Evolutionary conservation across 169 alveolate genomes (phyloP).

Genomic region (Plasmodium gonderi): DNA sequence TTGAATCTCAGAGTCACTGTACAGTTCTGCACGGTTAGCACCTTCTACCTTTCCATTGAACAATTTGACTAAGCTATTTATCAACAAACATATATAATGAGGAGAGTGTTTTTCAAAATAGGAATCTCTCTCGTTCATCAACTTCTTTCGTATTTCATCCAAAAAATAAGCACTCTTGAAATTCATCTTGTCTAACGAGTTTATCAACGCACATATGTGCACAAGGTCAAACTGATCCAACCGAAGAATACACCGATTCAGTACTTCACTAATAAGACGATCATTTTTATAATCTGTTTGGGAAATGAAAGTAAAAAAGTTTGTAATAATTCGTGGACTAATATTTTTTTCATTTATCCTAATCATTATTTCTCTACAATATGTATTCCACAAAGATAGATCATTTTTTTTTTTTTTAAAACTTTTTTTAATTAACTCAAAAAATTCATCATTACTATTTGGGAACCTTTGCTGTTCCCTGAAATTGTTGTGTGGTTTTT

Average conservation of each 20-base stretch:
- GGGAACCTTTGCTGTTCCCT: background rate
- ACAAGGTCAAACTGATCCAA: slow-evolving; percentile 30
- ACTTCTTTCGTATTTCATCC: slow-evolving; percentile 17
- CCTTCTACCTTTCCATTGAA: background rate
- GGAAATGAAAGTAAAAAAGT: slow-evolving; percentile 12
- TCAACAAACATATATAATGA: slow-evolving; percentile 31
- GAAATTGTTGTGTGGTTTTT: background rate
- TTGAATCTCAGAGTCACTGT: background rate
- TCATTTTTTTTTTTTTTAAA: slow-evolving; percentile 27
- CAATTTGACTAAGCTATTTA: slow-evolving; percentile 7
- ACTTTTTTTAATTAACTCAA: slow-evolving; percentile 28
- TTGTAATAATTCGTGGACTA: slow-evolving; percentile 32
- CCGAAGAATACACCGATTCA: slow-evolving; percentile 60
- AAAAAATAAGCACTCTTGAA: slow-evolving; percentile 34
- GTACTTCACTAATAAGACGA: slow-evolving; percentile 16
- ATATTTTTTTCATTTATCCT: slow-evolving; percentile 28
- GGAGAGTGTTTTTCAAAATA: slow-evolving; percentile 35
- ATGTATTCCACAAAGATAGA: slow-evolving; percentile 15
- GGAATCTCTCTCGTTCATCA: background rate
- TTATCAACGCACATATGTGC: slow-evolving; percentile 36
- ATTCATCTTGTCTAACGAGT: slow-evolving; percentile 10
- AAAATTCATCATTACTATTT: slow-evolving; percentile 19
- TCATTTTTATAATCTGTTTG: slow-evolving; percentile 56
- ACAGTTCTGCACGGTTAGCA: background rate
- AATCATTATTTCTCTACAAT: slow-evolving; percentile 39